These are phyloP conservation scores for Trichomonas vaginalis DNA, from an alignment of 208 protist species.

Conservation along the genomic window DNA sequence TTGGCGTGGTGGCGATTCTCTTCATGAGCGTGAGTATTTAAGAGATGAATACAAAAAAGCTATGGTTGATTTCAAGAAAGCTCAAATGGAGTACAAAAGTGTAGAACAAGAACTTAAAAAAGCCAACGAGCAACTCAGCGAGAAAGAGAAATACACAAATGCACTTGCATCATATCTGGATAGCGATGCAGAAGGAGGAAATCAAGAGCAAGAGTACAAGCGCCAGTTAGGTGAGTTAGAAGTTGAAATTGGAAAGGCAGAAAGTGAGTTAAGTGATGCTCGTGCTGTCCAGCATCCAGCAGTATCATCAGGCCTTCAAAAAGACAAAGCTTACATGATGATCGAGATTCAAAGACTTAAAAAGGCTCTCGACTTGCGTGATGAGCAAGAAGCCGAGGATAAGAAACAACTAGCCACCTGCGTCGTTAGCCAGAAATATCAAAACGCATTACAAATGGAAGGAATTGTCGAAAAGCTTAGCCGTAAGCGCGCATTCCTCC, in stretches of 20 bases:
- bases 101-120: not conserved
- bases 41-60: not conserved
- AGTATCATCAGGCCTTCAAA: not conserved
- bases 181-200: not conserved
- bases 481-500: not conserved
- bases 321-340: not conserved
- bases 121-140: not conserved
- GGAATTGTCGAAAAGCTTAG: not conserved
- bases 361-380: not conserved
- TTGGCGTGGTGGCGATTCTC: not conserved
- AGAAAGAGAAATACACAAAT: not conserved
- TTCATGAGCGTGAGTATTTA: not conserved
- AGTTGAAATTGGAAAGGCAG: not conserved
- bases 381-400: not conserved
- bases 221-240: not conserved
- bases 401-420: not conserved
- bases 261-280: not conserved
- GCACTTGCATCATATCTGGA: not conserved
- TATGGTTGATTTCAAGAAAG: not conserved
- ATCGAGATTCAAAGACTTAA: not conserved
- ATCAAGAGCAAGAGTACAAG: not conserved
- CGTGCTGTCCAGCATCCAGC: not conserved
- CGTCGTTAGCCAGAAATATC: not conserved
- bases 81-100: not conserved
- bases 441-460: not conserved